Base-by-base conservation (phyloP, 768 basidiomycete genomes). In the Lactarius hatsudake region DNA sequence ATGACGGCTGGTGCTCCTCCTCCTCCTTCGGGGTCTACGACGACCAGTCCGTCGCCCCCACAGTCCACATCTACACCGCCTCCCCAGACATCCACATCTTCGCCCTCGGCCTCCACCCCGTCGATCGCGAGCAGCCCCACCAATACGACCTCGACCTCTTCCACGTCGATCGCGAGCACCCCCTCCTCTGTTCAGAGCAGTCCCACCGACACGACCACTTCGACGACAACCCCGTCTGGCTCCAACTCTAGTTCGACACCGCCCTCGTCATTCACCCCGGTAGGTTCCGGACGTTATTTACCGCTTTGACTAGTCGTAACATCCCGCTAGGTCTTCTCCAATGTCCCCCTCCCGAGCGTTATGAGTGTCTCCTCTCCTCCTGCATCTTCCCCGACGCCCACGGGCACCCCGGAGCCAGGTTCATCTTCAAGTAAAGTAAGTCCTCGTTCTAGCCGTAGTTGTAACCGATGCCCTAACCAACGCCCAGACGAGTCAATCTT, bases 401-500 rank as follows among this genome's bases (percentile, higher is more conserved):
- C 70, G 7, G 55, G 63, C 5, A 45, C 48, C 43, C 59, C 71
- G 5, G n/a, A 10, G 36, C 40, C 68, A 28, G 48, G 51, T 17
- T 18, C 7, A 26, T 2, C 48, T 2, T 23, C 48, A 13, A 23
- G 23, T 28, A 5, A 26, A 7, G n/a, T 65, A 45, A 54, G 58
- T 69, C 6, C 30, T 55, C 20, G 58, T 65, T 26, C 8, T 20
- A 36, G 59, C 18, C 26, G 54, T 56, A 30, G 45, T 40, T 18
- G 12, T 61, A 38, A 36, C 60, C 10, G 68, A 36, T 17, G 13
- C 42, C 51, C 61, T 60, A 53, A 65, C 30, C 10, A 61, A 68
- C 48, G 69, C 71, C 40, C 4, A 7, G 30, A 61, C 67, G n/a
- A 57, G 74, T 43, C 58, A 70, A 3, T 64, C 71, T 20, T 57